Conservation (phyloP, 257 asterid genomes). For the Prunella vulgaris region DNA sequence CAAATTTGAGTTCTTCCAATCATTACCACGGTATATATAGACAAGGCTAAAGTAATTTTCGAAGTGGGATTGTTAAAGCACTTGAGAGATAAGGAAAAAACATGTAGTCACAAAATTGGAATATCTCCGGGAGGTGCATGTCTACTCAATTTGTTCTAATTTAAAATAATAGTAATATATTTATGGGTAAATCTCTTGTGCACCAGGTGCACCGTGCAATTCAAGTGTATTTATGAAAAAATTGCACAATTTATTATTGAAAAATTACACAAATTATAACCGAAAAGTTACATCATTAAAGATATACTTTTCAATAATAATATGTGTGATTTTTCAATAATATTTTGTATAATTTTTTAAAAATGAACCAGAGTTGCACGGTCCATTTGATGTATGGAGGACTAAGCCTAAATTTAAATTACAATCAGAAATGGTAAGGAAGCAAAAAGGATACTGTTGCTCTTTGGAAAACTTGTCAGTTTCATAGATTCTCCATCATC, state of each 20-base stretch:
- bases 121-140: neutral
- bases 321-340: too few species aligned
- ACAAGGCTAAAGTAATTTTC: neutral
- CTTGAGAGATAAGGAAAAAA: neutral
- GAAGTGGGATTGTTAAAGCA: neutral
- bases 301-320: too few species aligned
- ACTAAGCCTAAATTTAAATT: too few species aligned
- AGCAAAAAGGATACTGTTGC: constrained; percentile 13
- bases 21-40: constrained; percentile 6
- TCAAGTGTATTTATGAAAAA: too few species aligned
- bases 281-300: too few species aligned
- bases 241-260: too few species aligned
- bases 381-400: too few species aligned
- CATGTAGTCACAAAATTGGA: neutral
- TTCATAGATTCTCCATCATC: constrained; percentile 24
- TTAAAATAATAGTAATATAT: neutral
- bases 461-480: constrained; percentile 24
- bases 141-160: neutral
- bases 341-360: too few species aligned
- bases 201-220: too few species aligned
- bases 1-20: neutral
- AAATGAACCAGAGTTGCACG: too few species aligned
- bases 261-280: too few species aligned
- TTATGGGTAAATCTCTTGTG: too few species aligned
- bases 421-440: neutral